Evolutionary conservation across 75 land plant species (phyloP), one percentile per base, ranked within the genome.

Genomic region (Cryptomeria japonica): DNA sequence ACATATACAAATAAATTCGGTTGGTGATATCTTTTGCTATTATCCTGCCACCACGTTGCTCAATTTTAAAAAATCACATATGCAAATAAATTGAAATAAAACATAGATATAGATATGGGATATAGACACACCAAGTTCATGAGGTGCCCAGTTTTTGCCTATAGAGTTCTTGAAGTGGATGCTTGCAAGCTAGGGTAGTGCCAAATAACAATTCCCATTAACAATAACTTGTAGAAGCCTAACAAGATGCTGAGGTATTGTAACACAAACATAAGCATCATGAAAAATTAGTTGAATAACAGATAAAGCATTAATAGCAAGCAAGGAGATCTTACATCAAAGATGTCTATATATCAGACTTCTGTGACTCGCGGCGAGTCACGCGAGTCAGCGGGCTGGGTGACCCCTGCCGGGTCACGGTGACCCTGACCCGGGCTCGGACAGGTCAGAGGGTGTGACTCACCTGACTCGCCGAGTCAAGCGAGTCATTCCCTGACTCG

Each of bases 171-270:
- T 98, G 89, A 98, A 97, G 86, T 96, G 95, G 84, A 98, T 98
- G 53, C 99, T 97, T 5, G 99, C 99, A 61, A 95, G 95, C 89
- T 98, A 99, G 1, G 97, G 92, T 19, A 98, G 94, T 18, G 99
- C 94, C 87, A 96, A 84, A 84, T 98, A 99, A 86, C 91, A 92
- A 73, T 90, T 92, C 19, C 89, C 91, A 87, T 98, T 94, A 13
- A 98, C 97, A 13, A 95, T 94, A 31, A 98, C 95, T 90, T 96
- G 99, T 78, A 98, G 87, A 41, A 97, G 88, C 82, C 99, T 93
- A 76, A 98, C 99, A 83, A 98, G 85, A 92, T 98, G 98, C 85
- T 96, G 97, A 22, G 95, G 95, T 31, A 94, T 99, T 98, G 99
- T 87, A 88, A 37, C 68, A 78, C 22, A 56, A 34, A 58, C 34